Base-by-base conservation (phyloP, 345 rosid species). In the Ceriops zippeliana region DNA sequence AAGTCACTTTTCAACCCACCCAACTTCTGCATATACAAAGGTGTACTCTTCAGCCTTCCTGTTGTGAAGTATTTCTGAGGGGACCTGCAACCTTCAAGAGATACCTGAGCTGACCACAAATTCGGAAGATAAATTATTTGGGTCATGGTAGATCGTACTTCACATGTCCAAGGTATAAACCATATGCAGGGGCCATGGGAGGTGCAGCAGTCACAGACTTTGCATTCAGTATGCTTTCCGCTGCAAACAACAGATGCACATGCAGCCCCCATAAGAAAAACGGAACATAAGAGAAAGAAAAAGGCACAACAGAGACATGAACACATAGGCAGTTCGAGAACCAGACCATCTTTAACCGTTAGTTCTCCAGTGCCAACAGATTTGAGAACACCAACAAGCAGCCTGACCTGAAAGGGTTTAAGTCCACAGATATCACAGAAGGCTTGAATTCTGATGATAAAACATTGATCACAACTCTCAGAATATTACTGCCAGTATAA, bases 171-270 rank as follows among this genome's bases (percentile, higher is more conserved):
- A 90, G 96, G 77, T 90, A 90, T 58, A 93, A 88, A 72, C 97
- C 96, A 61, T 79, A 70, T 5, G 92, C 96, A 22, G 97, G 97
- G 53, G 97, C 96, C 98, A 93, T 88, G 20, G 92, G 92, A 77
- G 85, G 87, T 65, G 95, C 76, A 57, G 88, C 90, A 58, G 76
- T 62, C 74, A 89, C 90, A 7, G 85, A 73, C 81, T 85, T 91
- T 1, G 95, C 97, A 38, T 86, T 57, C 82, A 91, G 73, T 70
- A 93, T 91, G 70, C 79, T 65, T 85, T 76, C 81, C 70, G 86
- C 97, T 93, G 89, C 62, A 67, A 76, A 52, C 51, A 62, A 57
- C 35, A 34, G 65, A 59, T 63, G 26, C 16, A 21, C 59, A 3
- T 31, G 42, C 49, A 53, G 5, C 21, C 5, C 49, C 35, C 8